Percentiles rank a stretch among this genome's conserved stretches.
Conservation (phyloP, 306 rosid species). For the Trichosanthes truncata region DNA sequence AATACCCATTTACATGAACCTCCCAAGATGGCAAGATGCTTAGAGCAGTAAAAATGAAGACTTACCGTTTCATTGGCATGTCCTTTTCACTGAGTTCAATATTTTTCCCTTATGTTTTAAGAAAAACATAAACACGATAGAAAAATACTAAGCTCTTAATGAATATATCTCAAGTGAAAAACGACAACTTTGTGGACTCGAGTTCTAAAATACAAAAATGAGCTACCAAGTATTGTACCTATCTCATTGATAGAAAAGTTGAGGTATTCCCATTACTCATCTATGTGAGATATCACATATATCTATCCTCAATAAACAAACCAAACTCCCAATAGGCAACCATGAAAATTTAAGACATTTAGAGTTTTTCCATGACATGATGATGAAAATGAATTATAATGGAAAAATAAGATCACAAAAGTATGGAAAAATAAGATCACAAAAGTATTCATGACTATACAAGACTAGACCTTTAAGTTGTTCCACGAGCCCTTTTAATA, state of each 20-base stretch:
- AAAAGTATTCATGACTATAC: slow-evolving; percentile 2
- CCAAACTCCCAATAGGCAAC: neutral
- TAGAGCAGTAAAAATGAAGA: neutral
- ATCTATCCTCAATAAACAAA: neutral
- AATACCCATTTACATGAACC: neutral
- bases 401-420: neutral
- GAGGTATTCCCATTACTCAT: neutral
- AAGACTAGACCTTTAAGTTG: slow-evolving; percentile 62
- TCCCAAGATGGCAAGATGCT: neutral
- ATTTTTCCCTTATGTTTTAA: neutral
- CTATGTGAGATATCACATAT: neutral
- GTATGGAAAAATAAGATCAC: neutral
- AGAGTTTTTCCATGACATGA: neutral
- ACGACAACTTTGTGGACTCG: neutral
- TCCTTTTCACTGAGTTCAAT: neutral
- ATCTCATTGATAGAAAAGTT: neutral
- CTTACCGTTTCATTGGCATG: neutral
- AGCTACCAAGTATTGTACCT: neutral
- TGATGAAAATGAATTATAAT: neutral
- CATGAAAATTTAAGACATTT: neutral
- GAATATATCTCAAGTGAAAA: neutral
- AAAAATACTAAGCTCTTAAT: neutral
- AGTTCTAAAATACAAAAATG: neutral
- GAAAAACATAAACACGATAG: neutral
- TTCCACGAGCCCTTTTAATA: slow-evolving; percentile 63